Evolutionary conservation across 129 eudicot genomes (phyloP), one percentile per base, ranked within the genome.

Genomic region (Flaveria robusta): DNA sequence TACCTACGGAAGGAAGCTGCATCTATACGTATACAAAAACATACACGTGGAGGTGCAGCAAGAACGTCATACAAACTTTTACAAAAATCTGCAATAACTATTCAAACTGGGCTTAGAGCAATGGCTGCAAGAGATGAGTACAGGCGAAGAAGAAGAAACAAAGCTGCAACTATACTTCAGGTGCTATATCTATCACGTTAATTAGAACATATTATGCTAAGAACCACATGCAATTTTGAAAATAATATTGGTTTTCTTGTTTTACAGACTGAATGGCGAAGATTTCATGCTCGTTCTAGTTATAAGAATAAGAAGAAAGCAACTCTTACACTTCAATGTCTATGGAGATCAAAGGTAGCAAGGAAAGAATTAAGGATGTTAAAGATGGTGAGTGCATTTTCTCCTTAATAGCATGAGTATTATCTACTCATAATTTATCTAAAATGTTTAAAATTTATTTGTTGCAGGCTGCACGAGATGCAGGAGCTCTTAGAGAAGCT

Each of bases 401-500:
- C 41, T 62, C 74, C 43, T 54, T 14, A 18, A 19, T 46, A 71
- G 39, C 50, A 71, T n/a, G 26, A 49, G 46, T 41, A 39, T 55
- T 15, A 54, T 47, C 20, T 13, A 72, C 43, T 41, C 20, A n/a
- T 7, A 24, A 41, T 71, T 71, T 46, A 63, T 45, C 46, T 50
- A n/a, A 24, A 70, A 81, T 56, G 27, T 74, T 22, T 10, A 72
- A 74, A 14, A 55, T 63, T 65, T 34, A 6, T 66, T 41, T 41
- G 56, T 70, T 78, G 65, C 91, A 94, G 99, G 97, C 87, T 68
- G 97, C 99, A 81, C 85, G 99, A 79, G 99, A 94, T 59, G 83
- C 97, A 41, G 99, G 99, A 64, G 99, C 99, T 66, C 94, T 94
- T 46, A 89, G 87, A 80, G 99, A 94, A 87, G 99, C 99, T 50